phyloP scores from a whole-genome alignment of 2,329 filamentous ascomycete genomes.

The Ceratocystis harringtonii region DNA sequence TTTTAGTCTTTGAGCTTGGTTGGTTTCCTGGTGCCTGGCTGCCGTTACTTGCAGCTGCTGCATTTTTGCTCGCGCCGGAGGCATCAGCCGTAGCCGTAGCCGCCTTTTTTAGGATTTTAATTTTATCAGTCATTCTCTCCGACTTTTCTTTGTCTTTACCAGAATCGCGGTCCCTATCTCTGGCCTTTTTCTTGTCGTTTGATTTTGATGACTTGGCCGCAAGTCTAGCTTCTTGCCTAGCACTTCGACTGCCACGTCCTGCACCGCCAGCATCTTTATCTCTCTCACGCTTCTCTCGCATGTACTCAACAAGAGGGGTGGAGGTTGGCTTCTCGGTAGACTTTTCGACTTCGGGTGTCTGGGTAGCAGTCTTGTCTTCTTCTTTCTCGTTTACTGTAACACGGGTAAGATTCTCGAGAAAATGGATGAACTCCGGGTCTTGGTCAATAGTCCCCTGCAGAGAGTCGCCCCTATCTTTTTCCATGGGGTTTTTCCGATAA shows the following conservation, averaged over 20 bases:
- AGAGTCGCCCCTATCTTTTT: conserved; percentile 61
- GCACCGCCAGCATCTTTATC: conserved; percentile 38
- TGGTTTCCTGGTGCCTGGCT: not conserved
- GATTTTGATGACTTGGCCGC: conserved; percentile 33
- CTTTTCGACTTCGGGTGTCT: conserved; percentile 33
- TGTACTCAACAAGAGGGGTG: conserved; percentile 77
- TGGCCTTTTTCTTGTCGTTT: conserved; percentile 28
- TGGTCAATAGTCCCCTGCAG: conserved; percentile 93
- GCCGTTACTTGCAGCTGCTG: conserved; percentile 22
- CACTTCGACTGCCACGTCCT: conserved; percentile 40
- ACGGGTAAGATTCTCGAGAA: conserved; percentile 55
- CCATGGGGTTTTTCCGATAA: conserved; percentile 67
- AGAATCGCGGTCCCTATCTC: conserved; percentile 42
- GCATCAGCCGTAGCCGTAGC: conserved; percentile 31
- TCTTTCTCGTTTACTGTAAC: conserved; percentile 38
- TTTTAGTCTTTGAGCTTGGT: conserved; percentile 33
- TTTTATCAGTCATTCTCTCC: conserved; percentile 40
- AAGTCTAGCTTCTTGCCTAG: conserved; percentile 37
- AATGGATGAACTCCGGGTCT: conserved; percentile 88
- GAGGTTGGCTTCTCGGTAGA: conserved; percentile 39
- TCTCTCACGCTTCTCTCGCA: conserved; percentile 74
- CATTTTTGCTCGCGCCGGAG: conserved; percentile 26
- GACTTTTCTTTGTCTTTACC: conserved; percentile 35
- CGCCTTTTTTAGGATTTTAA: conserved; percentile 49
- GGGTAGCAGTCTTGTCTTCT: conserved; percentile 30